A percentile compares a stretch with the other conserved stretches of the same genome.
phyloP scores from a whole-genome alignment of 2,329 filamentous ascomycete species.

The Macrophomina pseudophaseolina region DNA sequence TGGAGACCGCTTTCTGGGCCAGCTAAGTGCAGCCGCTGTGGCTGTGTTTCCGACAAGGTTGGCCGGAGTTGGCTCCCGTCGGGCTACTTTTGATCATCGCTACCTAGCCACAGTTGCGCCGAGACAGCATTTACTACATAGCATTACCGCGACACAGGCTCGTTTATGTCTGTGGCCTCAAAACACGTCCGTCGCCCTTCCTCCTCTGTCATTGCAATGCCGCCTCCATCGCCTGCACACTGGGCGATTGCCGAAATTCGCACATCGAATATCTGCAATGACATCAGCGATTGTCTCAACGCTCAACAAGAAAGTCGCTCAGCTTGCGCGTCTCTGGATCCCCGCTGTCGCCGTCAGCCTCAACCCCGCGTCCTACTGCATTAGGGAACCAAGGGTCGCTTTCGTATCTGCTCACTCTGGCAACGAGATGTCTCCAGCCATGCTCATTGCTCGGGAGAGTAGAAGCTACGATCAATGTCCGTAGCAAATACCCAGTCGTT shows the following conservation, averaged over 20 bases:
- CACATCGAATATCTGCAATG: background rate
- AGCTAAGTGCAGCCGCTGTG: background rate
- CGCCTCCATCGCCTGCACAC: background rate
- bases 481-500: background rate
- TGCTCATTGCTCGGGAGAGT: background rate
- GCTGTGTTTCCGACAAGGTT: background rate
- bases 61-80: background rate
- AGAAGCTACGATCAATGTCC: background rate
- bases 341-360: background rate
- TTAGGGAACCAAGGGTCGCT: conserved; percentile 12
- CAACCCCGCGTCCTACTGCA: conserved; percentile 20
- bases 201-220: background rate
- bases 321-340: background rate
- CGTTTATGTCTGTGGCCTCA: background rate
- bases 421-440: background rate
- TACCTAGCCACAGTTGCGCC: conserved; percentile 4
- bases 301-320: background rate
- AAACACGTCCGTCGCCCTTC: background rate
- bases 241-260: background rate
- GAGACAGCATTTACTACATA: background rate
- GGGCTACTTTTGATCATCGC: background rate
- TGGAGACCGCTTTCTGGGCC: background rate
- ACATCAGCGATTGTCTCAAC: conserved; percentile 1
- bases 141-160: background rate
- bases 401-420: background rate